Base-by-base conservation (phyloP, 176 grass and related monocot genomes). In the Avena sativa region DNA sequence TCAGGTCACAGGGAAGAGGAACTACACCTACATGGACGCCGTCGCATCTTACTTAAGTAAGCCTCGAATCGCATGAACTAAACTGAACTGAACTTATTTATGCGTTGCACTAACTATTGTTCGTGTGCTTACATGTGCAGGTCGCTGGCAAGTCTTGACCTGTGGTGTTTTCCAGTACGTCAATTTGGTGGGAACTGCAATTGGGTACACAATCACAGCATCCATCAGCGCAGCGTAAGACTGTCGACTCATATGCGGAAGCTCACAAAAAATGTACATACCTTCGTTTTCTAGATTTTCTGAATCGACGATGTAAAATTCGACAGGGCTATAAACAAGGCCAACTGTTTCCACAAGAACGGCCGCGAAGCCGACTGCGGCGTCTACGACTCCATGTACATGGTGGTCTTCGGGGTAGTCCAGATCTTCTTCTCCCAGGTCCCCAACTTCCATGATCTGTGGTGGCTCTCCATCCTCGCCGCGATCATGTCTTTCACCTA, bases 151-250 rank as follows among this genome's bases (percentile, higher is more conserved):
- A 56, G 72, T 94, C 43, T 94, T 85, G 88, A 74, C 91, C 12
- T 98, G 96, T 32, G 93, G 90, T 19, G 44, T 94, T 72, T 98
- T 89, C 21, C 96, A 98, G 44, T 98, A 98, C 79, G 86, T 90
- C 30, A 98, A 98, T 80, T 79, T 98, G 62, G 85, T 93, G 17
- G 92, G 93, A 66, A 89, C 88, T 0, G 89, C 93, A 5, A 90
- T 98, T 48, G 96, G 96, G 0, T 95, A 98, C 85, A 98, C 92
- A 3, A 95, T 98, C 28, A 98, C 93, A 14, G 93, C 96, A 36
- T 91, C 91, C n/a, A 89, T 92, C 66, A 98, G 96, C 84, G 90
- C 92, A 0, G 93, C 89, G 93, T 98, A 90, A 95, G 26, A 28
- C 26, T 28, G 93, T 57, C 1, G 32, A 67, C 49, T 74, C 11